These are phyloP conservation scores for Rubia tinctorum DNA, from an alignment of 305 asterid species.

Conservation along the genomic window DNA sequence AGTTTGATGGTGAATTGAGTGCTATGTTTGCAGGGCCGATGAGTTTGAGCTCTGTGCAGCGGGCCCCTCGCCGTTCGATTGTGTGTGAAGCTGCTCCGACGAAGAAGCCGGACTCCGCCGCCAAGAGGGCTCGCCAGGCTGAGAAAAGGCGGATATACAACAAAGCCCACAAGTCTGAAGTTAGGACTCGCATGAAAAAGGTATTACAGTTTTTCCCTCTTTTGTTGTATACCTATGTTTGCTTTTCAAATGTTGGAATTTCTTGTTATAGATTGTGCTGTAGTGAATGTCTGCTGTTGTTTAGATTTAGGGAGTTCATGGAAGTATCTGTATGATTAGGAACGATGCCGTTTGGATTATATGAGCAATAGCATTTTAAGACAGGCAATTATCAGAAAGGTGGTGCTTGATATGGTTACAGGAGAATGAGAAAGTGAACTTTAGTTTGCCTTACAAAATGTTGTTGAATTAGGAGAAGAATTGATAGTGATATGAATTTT, in stretches of 20 bases:
- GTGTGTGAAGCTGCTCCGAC: conserved; percentile 64
- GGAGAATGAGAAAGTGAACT: not conserved
- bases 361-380: not conserved
- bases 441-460: not conserved
- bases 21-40: conserved; percentile 38
- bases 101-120: conserved; percentile 90
- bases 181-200: conserved; percentile 89
- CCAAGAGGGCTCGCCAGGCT: conserved; percentile 93
- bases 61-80: conserved; percentile 47
- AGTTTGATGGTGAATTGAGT: not conserved
- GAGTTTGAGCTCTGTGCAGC: conserved; percentile 40
- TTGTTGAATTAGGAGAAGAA: not conserved
- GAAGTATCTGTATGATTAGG: not conserved
- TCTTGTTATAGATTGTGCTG: not conserved
- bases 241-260: not conserved
- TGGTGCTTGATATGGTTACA: not conserved
- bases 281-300: not conserved
- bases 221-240: no score
- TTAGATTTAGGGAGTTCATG: not conserved
- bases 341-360: not conserved
- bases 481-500: not conserved
- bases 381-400: not conserved
- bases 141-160: conserved; percentile 83
- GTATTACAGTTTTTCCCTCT: no score
- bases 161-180: conserved; percentile 73